Conservation (phyloP, 352 stramenopile genomes). For the Phytophthora meadii region DNA sequence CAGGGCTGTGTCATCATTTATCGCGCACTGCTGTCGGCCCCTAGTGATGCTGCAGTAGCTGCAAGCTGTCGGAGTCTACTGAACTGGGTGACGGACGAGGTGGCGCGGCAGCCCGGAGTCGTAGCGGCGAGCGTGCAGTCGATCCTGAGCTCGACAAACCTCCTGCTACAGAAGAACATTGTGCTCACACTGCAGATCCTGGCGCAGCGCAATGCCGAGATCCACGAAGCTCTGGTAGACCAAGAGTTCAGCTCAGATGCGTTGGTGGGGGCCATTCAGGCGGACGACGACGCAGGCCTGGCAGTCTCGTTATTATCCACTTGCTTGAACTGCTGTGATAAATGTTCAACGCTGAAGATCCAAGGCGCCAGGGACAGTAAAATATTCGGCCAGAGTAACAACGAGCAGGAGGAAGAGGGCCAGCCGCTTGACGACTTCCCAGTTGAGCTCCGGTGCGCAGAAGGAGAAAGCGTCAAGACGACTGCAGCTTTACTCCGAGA, state of each 20-base stretch:
- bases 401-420: conserved; percentile 13
- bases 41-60: conserved; percentile 22
- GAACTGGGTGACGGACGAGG: conserved; percentile 37
- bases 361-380: conserved; percentile 15
- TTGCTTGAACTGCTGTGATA: conserved; percentile 36
- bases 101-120: conserved; percentile 36
- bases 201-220: conserved; percentile 29
- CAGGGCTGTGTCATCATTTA: conserved; percentile 56
- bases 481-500: conserved; percentile 12
- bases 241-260: conserved; percentile 32
- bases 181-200: conserved; percentile 51
- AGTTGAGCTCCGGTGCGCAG: conserved; percentile 25
- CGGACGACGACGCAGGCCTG: conserved; percentile 24
- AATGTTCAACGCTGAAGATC: conserved; percentile 52
- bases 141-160: conserved; percentile 44
- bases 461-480: conserved; percentile 17
- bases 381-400: conserved; percentile 4
- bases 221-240: conserved; percentile 26
- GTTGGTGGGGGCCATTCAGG: conserved; percentile 29
- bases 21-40: conserved; percentile 16
- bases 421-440: conserved; percentile 1
- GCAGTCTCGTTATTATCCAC: conserved; percentile 34
- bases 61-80: conserved; percentile 30
- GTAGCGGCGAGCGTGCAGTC: conserved; percentile 34
- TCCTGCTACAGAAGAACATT: conserved; percentile 51